Evolutionary conservation across 345 rosid species (phyloP).

Genomic region (Salix caprea): DNA sequence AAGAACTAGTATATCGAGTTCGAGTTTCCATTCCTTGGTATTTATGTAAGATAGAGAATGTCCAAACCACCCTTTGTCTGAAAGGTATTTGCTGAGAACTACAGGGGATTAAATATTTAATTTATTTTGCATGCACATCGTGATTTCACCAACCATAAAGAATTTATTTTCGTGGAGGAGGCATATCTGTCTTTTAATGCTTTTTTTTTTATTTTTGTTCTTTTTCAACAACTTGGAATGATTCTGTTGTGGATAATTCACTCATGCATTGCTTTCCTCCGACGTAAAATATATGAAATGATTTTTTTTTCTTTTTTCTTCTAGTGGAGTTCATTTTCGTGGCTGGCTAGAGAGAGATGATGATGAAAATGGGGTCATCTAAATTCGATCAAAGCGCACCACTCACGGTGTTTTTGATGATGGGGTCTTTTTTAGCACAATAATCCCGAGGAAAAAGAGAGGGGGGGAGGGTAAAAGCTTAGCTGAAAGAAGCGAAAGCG

Average conservation of each 20-base stretch:
- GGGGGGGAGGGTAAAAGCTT: conserved; percentile 20
- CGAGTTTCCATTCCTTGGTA: background rate
- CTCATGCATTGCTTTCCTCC: conserved; percentile 92
- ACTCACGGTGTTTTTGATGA: conserved; percentile 26
- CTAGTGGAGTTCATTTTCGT: background rate
- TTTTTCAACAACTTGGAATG: conserved; percentile 45
- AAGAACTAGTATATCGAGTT: background rate
- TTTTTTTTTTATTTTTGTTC: conserved; percentile 20
- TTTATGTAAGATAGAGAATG: background rate
- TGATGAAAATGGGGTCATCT: conserved; percentile 27
- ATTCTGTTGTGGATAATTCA: conserved; percentile 59
- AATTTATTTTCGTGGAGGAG: conserved; percentile 10
- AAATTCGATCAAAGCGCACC: conserved; percentile 46
- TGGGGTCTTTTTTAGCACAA: conserved; percentile 22
- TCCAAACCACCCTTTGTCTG: background rate
- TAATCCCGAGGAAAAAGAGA: background rate
- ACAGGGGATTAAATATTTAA: background rate
- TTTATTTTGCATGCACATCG: conserved; percentile 33
- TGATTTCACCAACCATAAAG: conserved; percentile 20
- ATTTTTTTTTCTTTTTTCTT: background rate
- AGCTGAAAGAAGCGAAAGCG: conserved; percentile 51
- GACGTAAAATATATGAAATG: conserved; percentile 49
- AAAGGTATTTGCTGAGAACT: background rate
- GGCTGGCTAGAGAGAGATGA: background rate
- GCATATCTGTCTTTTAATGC: conserved; percentile 35